phyloP scores from a whole-genome alignment of 345 rosid genomes.

The Populus alba region DNA sequence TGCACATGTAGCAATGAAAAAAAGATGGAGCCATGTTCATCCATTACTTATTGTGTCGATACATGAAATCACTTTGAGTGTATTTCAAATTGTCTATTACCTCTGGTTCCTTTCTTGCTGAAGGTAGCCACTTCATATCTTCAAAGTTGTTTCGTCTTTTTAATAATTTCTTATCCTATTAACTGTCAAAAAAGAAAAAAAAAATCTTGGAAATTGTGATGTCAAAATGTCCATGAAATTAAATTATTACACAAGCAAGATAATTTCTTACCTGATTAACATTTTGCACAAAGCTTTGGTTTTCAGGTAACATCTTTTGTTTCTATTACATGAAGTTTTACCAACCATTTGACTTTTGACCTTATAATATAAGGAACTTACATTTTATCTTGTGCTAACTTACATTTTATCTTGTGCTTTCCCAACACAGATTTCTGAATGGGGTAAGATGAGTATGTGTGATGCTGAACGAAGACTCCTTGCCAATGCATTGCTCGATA shows the following conservation, averaged over 20 bases:
- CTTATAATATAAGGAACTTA: neutral
- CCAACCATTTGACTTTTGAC: neutral
- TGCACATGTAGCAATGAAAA: neutral
- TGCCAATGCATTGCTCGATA: constrained; percentile 86
- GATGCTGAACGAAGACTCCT: constrained; percentile 92
- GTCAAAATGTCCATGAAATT: neutral
- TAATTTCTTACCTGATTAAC: neutral
- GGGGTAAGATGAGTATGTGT: constrained; percentile 98
- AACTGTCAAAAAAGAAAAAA: neutral
- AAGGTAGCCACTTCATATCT: neutral
- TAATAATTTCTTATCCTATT: neutral
- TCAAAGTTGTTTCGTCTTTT: neutral
- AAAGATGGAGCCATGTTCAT: neutral
- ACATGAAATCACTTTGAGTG: neutral
- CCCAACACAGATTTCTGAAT: constrained; percentile 61
- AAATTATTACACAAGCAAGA: neutral
- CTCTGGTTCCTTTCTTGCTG: neutral
- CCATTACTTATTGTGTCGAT: neutral
- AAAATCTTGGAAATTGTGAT: neutral
- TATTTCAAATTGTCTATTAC: neutral
- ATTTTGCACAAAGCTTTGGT: neutral
- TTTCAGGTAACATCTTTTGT: neutral
- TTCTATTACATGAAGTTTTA: neutral
- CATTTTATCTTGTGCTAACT: neutral
- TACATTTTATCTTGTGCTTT: constrained; percentile 4